These are phyloP conservation scores for Thraustochytrium striatum DNA, from an alignment of 352 stramenopile species.

Conservation along the genomic window DNA sequence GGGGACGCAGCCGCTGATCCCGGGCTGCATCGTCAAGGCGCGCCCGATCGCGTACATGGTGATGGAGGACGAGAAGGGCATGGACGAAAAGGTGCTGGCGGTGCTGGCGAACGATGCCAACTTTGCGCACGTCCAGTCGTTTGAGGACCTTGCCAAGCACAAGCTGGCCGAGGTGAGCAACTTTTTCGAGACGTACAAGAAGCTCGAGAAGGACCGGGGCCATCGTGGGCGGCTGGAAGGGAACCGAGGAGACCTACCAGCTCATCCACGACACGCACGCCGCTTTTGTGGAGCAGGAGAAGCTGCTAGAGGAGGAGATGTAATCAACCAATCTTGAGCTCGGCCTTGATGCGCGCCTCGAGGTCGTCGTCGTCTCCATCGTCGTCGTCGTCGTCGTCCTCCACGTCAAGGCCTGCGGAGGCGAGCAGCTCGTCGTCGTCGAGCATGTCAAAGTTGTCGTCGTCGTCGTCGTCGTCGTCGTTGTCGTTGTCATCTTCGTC, in stretches of 20 bases:
- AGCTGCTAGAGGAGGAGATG: constrained; percentile 19
- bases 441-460: constrained; percentile 48
- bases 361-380: constrained; percentile 36
- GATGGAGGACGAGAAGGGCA: constrained; percentile 57
- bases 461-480: constrained; percentile 5
- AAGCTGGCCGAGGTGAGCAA: constrained; percentile 55
- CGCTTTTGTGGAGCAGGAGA: constrained; percentile 42
- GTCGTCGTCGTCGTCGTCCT: constrained; percentile 26
- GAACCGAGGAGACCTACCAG: constrained; percentile 53
- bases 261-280: constrained; percentile 51
- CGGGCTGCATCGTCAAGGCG: constrained; percentile 52
- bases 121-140: constrained; percentile 52
- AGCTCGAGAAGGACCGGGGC: constrained; percentile 50
- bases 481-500: constrained; percentile 6
- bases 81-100: constrained; percentile 57
- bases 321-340: constrained; percentile 28
- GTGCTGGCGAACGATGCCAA: constrained; percentile 54
- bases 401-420: constrained; percentile 15
- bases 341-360: constrained; percentile 35
- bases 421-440: constrained; percentile 42
- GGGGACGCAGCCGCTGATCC: constrained; percentile 49
- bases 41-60: constrained; percentile 55
- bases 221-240: constrained; percentile 55
- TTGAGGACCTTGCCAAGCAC: constrained; percentile 54
- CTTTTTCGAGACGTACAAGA: constrained; percentile 58